Evolutionary conservation across 768 basidiomycete genomes (phyloP).

Genomic region (Royoungia palumana): DNA sequence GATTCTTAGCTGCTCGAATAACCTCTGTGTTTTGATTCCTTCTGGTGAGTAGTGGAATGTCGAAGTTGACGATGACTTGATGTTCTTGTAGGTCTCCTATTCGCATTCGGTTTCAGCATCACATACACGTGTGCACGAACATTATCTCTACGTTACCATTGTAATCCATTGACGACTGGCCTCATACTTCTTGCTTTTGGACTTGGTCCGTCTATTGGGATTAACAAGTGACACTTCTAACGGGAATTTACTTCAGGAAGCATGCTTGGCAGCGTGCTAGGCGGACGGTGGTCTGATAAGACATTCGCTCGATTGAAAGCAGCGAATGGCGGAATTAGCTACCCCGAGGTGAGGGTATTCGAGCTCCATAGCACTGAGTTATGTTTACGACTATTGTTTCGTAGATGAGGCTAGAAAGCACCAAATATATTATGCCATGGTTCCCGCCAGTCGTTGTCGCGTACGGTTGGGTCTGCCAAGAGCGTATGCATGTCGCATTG

Average conservation of each 20-base stretch:
- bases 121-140: constrained; percentile 76
- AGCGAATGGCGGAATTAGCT: constrained; percentile 44
- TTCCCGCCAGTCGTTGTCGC: constrained; percentile 59
- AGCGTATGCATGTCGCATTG: constrained; percentile 62
- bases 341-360: constrained; percentile 75
- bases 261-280: constrained; percentile 52
- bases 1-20: constrained; percentile 64
- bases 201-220: constrained; percentile 40
- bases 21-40: constrained; percentile 52
- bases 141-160: constrained; percentile 60
- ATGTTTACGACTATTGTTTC: too few species aligned
- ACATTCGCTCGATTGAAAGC: constrained; percentile 45
- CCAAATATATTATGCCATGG: constrained; percentile 47
- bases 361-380: too few species aligned
- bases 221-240: background rate
- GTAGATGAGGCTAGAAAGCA: constrained; percentile 75
- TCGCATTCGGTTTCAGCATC: constrained; percentile 67
- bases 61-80: background rate
- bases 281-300: constrained; percentile 60
- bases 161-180: constrained; percentile 70
- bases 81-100: constrained; percentile 52
- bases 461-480: constrained; percentile 74
- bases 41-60: constrained; percentile 24
- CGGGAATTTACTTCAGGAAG: constrained; percentile 43
- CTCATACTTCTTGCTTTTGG: constrained; percentile 79